Conservation (phyloP, 2,329 filamentous ascomycete genomes). For the Camillea tinctor region DNA sequence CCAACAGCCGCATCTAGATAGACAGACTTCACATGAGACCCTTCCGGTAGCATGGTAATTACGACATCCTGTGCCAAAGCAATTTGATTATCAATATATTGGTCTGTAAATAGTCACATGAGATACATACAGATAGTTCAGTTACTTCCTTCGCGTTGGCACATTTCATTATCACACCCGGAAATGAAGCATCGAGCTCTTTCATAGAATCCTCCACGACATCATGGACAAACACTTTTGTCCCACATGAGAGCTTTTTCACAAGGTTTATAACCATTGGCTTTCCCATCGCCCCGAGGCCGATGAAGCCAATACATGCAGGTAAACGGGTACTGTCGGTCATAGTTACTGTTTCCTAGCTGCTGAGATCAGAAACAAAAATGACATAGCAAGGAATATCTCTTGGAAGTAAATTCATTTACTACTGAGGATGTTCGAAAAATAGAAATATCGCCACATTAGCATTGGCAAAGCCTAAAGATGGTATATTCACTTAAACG, state of each 20-base stretch:
- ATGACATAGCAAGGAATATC: neutral
- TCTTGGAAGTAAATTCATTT: neutral
- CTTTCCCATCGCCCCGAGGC: conserved; percentile 54
- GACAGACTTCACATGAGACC: conserved; percentile 65
- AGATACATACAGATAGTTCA: conserved; percentile 43
- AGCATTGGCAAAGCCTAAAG: neutral
- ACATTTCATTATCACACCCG: conserved; percentile 37
- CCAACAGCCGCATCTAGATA: conserved; percentile 46
- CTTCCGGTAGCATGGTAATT: conserved; percentile 68
- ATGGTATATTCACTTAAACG: neutral
- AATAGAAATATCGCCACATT: neutral
- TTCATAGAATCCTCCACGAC: conserved; percentile 43
- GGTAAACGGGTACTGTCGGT: neutral
- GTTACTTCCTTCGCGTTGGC: conserved; percentile 47
- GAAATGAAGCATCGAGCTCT: conserved; percentile 40
- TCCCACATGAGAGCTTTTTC: conserved; percentile 41
- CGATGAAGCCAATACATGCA: conserved; percentile 41
- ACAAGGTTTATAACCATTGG: conserved; percentile 52
- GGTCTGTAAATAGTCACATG: neutral
- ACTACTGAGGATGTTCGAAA: neutral
- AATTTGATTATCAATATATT: neutral
- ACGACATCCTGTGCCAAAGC: conserved; percentile 53
- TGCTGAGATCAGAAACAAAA: neutral
- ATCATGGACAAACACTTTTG: conserved; percentile 48
- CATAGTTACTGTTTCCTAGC: neutral